Conservation (phyloP, 2,329 filamentous ascomycete genomes). For the Xylariales sp. region DNA sequence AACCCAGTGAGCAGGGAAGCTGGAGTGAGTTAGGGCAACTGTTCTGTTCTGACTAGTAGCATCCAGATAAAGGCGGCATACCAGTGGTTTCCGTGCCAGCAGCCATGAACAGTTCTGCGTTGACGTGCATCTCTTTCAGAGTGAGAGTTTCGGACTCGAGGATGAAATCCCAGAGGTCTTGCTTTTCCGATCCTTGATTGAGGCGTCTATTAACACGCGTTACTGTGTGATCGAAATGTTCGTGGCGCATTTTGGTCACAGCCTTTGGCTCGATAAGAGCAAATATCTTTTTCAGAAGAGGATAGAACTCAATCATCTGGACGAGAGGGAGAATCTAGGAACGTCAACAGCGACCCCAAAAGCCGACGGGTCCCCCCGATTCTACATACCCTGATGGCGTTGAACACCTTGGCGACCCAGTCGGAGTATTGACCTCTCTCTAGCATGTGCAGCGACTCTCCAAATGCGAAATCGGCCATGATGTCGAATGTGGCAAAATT, state of each 20-base stretch:
- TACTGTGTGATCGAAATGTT: slow-evolving; percentile 41
- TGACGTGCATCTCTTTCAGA: slow-evolving; percentile 38
- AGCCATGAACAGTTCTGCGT: slow-evolving; percentile 41
- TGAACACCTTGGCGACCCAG: slow-evolving; percentile 38
- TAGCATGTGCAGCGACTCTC: slow-evolving; percentile 38
- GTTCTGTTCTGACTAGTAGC: background rate
- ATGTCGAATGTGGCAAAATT: slow-evolving; percentile 42
- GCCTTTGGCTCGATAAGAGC: slow-evolving; percentile 43
- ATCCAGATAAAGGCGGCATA: slow-evolving; percentile 1
- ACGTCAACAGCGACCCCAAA: background rate
- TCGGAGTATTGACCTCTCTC: slow-evolving; percentile 33
- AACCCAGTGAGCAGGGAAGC: slow-evolving; percentile 52
- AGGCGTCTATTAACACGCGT: slow-evolving; percentile 49
- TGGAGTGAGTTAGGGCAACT: background rate
- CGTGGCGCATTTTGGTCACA: slow-evolving; percentile 38
- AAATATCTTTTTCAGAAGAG: slow-evolving; percentile 40
- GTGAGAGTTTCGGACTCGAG: slow-evolving; percentile 37
- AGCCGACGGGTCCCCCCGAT: background rate
- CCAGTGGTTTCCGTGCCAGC: slow-evolving; percentile 40
- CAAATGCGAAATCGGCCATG: slow-evolving; percentile 41
- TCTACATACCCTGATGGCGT: slow-evolving; percentile 28
- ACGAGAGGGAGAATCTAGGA: slow-evolving; percentile 38
- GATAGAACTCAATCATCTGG: slow-evolving; percentile 45
- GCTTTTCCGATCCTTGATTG: slow-evolving; percentile 41
- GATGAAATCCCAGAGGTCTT: slow-evolving; percentile 46